Conservation (phyloP, 176 grass and related monocot species). For the Oryza punctata region DNA sequence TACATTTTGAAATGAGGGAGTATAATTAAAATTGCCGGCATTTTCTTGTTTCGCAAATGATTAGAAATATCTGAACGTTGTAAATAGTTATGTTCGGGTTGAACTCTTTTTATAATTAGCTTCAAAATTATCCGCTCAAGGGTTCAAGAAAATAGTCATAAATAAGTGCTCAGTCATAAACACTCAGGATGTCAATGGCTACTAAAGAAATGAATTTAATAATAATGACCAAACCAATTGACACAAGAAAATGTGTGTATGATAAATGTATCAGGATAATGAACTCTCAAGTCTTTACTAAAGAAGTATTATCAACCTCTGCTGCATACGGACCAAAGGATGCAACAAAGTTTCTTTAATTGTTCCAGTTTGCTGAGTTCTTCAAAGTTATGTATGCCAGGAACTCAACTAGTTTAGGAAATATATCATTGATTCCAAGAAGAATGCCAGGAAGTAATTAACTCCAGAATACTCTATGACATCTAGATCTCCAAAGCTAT, state of each 20-base stretch:
- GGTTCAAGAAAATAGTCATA: neutral
- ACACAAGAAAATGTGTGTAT: neutral
- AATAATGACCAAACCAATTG: neutral
- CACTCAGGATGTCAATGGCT: neutral
- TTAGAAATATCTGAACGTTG: no score
- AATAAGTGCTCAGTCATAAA: neutral
- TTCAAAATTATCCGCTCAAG: neutral
- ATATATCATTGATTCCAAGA: neutral
- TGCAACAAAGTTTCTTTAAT: neutral
- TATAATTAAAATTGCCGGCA: neutral
- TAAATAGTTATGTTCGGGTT: neutral
- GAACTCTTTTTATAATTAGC: neutral
- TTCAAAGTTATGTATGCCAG: neutral
- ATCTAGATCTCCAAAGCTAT: neutral
- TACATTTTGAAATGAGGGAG: no score
- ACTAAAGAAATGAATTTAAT: neutral
- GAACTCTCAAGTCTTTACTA: neutral
- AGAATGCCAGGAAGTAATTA: neutral
- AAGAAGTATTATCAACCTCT: neutral
- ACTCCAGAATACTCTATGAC: neutral
- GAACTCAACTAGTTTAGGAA: slow-evolving; percentile 1
- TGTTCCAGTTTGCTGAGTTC: neutral
- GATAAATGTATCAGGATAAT: neutral
- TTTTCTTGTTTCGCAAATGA: no score
- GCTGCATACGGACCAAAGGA: neutral